Percentiles rank a stretch among this genome's conserved stretches.
Evolutionary conservation across 805 yeast species (phyloP).

Genomic region (Cyberlindnera meyerae): DNA sequence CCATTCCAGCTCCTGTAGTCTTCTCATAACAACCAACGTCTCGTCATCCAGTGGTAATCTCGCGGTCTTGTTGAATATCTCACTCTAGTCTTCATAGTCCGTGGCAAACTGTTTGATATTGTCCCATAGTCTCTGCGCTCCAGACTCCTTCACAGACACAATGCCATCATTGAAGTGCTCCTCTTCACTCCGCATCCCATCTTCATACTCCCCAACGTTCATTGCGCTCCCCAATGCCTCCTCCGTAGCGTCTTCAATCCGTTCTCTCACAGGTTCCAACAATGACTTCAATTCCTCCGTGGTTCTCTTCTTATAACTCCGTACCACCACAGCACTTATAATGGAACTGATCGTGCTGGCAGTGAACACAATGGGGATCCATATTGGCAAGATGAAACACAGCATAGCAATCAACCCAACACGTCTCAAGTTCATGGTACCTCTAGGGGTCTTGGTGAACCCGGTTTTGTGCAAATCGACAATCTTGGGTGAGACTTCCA

Average conservation of each 20-base stretch:
- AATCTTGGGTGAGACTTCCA: conserved; percentile 40
- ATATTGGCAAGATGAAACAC: conserved; percentile 36
- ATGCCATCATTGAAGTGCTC: too few relatives aligned
- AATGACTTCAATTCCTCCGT: conserved; percentile 10
- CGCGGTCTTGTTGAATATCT: conserved; percentile 17
- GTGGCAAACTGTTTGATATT: conserved; percentile 4
- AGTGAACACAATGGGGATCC: conserved; percentile 44
- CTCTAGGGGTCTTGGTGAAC: too few relatives aligned
- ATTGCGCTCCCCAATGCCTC: conserved; percentile 22
- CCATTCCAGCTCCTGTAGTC: conserved; percentile 68
- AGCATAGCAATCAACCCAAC: conserved; percentile 21
- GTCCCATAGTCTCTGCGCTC: not conserved
- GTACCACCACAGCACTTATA: conserved; percentile 37
- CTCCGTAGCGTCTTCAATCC: not conserved
- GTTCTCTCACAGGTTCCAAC: not conserved
- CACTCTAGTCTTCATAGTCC: conserved; percentile 5
- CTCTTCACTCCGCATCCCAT: too few relatives aligned
- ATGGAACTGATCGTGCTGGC: conserved; percentile 30
- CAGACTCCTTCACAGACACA: not conserved
- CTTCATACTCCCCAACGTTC: conserved; percentile 20
- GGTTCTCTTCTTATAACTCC: conserved; percentile 23
- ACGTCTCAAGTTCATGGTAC: conserved; percentile 24
- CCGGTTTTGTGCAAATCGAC: conserved; percentile 43
- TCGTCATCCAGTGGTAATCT: conserved; percentile 33
- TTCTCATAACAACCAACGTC: conserved; percentile 39